phyloP scores from a whole-genome alignment of 2,329 filamentous ascomycete species.

The Tolypocladium album region DNA sequence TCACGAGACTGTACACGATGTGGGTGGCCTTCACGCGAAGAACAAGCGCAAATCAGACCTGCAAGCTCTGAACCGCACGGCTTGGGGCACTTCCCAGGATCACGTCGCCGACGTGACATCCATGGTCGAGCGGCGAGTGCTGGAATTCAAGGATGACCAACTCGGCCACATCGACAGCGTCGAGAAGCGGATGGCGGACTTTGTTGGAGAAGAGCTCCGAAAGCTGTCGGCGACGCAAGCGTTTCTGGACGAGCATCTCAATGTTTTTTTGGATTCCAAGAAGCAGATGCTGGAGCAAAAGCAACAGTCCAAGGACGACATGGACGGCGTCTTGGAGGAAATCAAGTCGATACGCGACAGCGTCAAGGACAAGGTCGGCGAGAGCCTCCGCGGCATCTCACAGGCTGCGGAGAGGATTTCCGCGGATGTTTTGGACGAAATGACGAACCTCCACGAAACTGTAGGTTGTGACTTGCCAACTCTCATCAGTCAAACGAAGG shows the following conservation, averaged over 20 bases:
- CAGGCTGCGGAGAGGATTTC: conserved; percentile 80
- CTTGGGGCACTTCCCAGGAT: conserved; percentile 67
- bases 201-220: conserved; percentile 64
- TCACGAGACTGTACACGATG: conserved; percentile 65
- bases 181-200: conserved; percentile 61
- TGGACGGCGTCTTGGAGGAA: conserved; percentile 86
- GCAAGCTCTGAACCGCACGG: conserved; percentile 65
- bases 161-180: conserved; percentile 57
- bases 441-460: conserved; percentile 69
- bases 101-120: conserved; percentile 69
- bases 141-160: conserved; percentile 63
- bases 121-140: conserved; percentile 65
- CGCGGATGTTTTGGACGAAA: conserved; percentile 76
- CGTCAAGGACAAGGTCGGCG: conserved; percentile 76
- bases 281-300: conserved; percentile 58
- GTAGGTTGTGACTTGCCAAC: conserved; percentile 22
- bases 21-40: conserved; percentile 76
- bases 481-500: neutral
- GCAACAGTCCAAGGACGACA: conserved; percentile 62
- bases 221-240: conserved; percentile 60
- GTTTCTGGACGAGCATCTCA: conserved; percentile 59
- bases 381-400: conserved; percentile 74
- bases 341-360: conserved; percentile 83
- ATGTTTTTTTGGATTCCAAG: conserved; percentile 57
- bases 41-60: conserved; percentile 76